Conservation (phyloP, 345 rosid species). For the Arabidopsis suecica region DNA sequence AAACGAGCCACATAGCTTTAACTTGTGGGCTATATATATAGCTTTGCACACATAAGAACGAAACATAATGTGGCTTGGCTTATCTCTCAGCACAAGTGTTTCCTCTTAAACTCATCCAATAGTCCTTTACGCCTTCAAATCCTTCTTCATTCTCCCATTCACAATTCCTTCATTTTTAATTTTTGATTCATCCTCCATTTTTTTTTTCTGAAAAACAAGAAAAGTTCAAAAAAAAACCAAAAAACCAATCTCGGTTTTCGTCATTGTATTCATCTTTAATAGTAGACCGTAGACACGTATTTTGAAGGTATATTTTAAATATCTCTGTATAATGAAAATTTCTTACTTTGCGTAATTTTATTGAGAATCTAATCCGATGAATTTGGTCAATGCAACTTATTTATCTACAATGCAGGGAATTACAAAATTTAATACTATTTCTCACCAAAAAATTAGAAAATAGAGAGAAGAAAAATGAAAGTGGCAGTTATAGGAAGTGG, state of each 20-base stretch:
- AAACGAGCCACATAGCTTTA: conserved; percentile 19
- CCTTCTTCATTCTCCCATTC: background rate
- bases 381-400: conserved; percentile 33
- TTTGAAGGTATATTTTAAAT: too few species aligned
- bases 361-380: conserved; percentile 4
- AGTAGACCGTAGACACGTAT: too few species aligned
- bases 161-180: background rate
- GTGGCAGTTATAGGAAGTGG: conserved; percentile 75
- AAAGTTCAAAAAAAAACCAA: background rate
- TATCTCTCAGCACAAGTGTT: conserved; percentile 35
- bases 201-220: background rate
- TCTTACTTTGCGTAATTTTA: background rate
- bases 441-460: background rate
- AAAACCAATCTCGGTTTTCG: background rate
- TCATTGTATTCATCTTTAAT: conserved; percentile 9
- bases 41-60: conserved; percentile 24
- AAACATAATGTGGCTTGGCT: conserved; percentile 33
- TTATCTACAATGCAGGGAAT: conserved; percentile 37
- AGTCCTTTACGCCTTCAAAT: background rate
- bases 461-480: conserved; percentile 42
- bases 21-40: conserved; percentile 28
- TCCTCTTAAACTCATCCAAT: background rate
- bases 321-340: background rate
- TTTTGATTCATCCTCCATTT: background rate
- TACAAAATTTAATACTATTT: background rate